phyloP scores from a whole-genome alignment of 129 eudicot genomes.

The Lonicera japonica region DNA sequence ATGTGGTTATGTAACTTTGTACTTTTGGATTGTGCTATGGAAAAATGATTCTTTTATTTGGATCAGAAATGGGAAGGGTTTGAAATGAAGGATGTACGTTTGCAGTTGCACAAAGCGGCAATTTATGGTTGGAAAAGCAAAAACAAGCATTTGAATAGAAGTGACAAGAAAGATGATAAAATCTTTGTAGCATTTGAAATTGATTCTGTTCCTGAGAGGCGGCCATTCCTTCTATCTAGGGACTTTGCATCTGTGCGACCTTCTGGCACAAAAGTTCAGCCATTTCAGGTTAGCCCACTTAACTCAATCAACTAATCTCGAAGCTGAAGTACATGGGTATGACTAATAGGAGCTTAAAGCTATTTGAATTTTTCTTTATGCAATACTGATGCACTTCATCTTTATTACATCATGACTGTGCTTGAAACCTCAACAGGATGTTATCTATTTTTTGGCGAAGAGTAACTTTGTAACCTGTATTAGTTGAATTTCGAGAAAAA shows the following conservation, averaged over 20 bases:
- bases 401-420: not conserved
- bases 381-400: not conserved
- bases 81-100: slow-evolving; percentile 18
- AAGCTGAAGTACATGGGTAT: not conserved
- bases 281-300: slow-evolving; percentile 14
- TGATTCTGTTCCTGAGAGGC: slow-evolving; percentile 13
- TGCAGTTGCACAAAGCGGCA: slow-evolving; percentile 21
- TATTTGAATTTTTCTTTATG: not conserved
- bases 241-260: slow-evolving; percentile 24
- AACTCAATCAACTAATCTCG: not conserved
- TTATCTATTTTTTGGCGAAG: no score
- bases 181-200: slow-evolving; percentile 17
- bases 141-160: not conserved
- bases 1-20: not conserved
- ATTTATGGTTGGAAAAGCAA: slow-evolving; percentile 10
- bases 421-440: no score
- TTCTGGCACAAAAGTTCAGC: slow-evolving; percentile 4
- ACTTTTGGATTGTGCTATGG: not conserved
- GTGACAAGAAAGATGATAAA: slow-evolving; percentile 9
- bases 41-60: not conserved
- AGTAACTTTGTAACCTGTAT: not conserved
- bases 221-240: slow-evolving; percentile 28
- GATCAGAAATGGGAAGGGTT: slow-evolving; percentile 28
- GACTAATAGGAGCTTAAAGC: not conserved
- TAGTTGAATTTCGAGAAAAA: not conserved